These are phyloP conservation scores for Talaromyces proteolyticus DNA, from an alignment of 495 filamentous ascomycete species.

Conservation along the genomic window DNA sequence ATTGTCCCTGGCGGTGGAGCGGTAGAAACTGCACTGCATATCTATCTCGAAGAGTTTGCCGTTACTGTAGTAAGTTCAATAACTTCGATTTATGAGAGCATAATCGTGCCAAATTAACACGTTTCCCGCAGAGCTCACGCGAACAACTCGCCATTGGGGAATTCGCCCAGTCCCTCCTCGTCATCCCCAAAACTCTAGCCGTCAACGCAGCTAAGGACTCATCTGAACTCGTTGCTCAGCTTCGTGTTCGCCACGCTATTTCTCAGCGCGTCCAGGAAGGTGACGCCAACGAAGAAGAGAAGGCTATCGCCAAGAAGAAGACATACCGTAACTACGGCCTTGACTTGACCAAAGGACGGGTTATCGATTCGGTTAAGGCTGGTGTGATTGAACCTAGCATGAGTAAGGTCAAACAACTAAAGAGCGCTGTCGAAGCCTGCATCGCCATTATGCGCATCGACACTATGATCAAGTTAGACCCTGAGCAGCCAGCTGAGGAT, in stretches of 20 bases:
- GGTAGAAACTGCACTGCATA: constrained; percentile 97
- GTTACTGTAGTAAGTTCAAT: constrained; percentile 72
- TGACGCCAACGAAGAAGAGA: constrained; percentile 78
- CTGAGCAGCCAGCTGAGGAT: constrained; percentile 67
- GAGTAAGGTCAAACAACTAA: constrained; percentile 97
- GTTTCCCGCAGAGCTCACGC: constrained; percentile 78
- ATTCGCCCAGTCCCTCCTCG: constrained; percentile 89
- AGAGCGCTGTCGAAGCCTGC: constrained; percentile 97
- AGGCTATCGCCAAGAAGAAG: constrained; percentile 84
- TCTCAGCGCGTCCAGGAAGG: constrained; percentile 84
- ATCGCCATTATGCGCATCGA: constrained; percentile 99
- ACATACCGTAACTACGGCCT: constrained; percentile 97
- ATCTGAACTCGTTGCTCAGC: constrained; percentile 89
- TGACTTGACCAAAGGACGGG: constrained; percentile 83
- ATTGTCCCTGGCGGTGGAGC: constrained; percentile 96
- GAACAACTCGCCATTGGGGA: constrained; percentile 98
- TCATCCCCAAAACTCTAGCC: constrained; percentile 94
- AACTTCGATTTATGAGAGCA: too few species aligned
- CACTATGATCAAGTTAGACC: constrained; percentile 97
- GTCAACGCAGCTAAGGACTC: constrained; percentile 96
- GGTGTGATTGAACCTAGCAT: constrained; percentile 96
- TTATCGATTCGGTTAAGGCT: constrained; percentile 88
- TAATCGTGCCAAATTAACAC: not conserved
- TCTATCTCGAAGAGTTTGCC: constrained; percentile 99
- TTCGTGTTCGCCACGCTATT: constrained; percentile 89